Evolutionary conservation across 2,329 filamentous ascomycete species (phyloP), one percentile per base, ranked within the genome.

Genomic region (Chaetomiaceae sp.): DNA sequence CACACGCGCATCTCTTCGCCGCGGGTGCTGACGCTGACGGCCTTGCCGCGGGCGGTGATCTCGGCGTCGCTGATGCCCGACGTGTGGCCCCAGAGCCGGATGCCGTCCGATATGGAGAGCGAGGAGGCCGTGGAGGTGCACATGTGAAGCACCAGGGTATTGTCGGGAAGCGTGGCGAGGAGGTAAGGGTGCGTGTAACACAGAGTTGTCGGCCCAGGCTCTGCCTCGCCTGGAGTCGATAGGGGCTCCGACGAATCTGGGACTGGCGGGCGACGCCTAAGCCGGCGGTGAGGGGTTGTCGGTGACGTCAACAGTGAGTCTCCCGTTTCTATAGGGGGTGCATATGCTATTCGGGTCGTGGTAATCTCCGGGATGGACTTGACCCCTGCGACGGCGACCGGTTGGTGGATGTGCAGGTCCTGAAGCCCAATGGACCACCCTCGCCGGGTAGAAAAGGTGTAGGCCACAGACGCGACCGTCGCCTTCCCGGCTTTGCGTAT

Each of bases 391-490:
- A 10, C 60, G 37, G 38, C 57, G 54, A 51, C 48, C 4, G 48
- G 58, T 38, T 60, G 61, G 1, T 63, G 68, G 38, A 95, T 76
- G 51, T 86, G 83, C 38, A 96, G 73, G 66, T 96, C 92, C 66
- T 97, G 92, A n/a, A 97, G 81, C 2, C 90, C 91, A 14, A 96
- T 79, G 7, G 87, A 90, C 88, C 91, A 96, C 23, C 90, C 90
- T 38, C 82, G 83, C 3, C 85, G 75, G 2, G 87, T 86, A 14
- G 86, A 83, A 57, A 95, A 82, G 0, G 88, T 87, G 65, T 95
- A 96, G 1, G 89, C 91, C 53, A 96, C 87, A 0, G 88, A 90
- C 2, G 89, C 86, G n/a, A 89, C 79, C 16, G 89, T 79, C 10
- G 79, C 79, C 3, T 73, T 71, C 0, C 79, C 65, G 13, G 81